Evolutionary conservation across 257 asterid species (phyloP).

Genomic region (Solanum virginianum): DNA sequence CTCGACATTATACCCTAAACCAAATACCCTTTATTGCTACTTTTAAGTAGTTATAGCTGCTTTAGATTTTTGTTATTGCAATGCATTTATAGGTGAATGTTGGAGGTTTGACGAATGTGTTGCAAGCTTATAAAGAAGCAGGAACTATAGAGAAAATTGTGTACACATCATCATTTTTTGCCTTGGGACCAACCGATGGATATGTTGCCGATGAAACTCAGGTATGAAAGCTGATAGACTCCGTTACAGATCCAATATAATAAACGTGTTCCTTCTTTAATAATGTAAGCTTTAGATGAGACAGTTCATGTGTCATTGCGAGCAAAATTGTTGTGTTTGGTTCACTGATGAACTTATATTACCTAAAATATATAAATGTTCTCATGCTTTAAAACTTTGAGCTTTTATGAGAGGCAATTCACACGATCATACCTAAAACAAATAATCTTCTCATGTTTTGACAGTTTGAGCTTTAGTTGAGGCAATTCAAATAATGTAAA

Average conservation of each 20-base stretch:
- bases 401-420: not conserved
- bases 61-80: not conserved
- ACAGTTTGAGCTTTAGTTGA: not conserved
- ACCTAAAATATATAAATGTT: not conserved
- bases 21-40: not conserved
- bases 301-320: not conserved
- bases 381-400: not conserved
- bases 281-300: not conserved
- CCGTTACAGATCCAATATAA: not conserved
- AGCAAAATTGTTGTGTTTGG: not conserved
- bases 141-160: conserved; percentile 53
- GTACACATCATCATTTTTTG: conserved; percentile 88
- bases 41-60: not conserved
- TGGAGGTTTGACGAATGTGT: conserved; percentile 78
- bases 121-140: conserved; percentile 54
- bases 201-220: conserved; percentile 69
- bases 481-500: not conserved
- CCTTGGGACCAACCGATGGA: conserved; percentile 86
- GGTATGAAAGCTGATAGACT: conserved; percentile 12
- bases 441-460: not conserved
- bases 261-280: not conserved
- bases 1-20: not conserved
- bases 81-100: conserved; percentile 52
- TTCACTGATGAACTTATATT: not conserved
- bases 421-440: not conserved